Evolutionary conservation across 257 asterid genomes (phyloP).

Genomic region (Fraxinus excelsior): DNA sequence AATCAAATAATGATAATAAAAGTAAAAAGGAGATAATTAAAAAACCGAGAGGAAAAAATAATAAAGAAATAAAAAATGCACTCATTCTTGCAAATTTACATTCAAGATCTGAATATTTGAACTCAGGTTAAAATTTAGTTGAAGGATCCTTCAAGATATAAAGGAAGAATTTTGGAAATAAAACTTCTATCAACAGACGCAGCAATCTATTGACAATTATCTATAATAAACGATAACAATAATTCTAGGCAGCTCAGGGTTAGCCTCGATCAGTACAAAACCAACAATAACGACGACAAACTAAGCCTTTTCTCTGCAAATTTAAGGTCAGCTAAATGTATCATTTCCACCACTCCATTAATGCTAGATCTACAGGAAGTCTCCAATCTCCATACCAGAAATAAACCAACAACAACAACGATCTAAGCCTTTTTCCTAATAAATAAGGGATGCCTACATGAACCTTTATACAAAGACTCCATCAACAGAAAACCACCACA

Average conservation of each 20-base stretch:
- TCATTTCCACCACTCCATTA: background rate
- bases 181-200: background rate
- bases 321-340: background rate
- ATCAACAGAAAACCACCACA: background rate
- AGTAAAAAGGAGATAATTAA: background rate
- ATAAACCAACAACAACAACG: background rate
- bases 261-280: background rate
- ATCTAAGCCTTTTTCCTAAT: background rate
- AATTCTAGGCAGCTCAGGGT: background rate
- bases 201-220: background rate
- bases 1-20: background rate
- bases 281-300: background rate
- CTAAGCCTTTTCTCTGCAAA: background rate
- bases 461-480: background rate
- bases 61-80: background rate
- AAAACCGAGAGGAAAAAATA: background rate
- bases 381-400: background rate
- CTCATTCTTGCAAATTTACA: background rate
- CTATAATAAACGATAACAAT: background rate
- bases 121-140: background rate
- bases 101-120: background rate
- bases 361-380: background rate
- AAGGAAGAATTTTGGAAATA: background rate
- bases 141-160: conserved; percentile 15
- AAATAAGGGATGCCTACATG: background rate